Evolutionary conservation across 768 basidiomycete species (phyloP), one percentile per base, ranked within the genome.

Genomic region (Agrocybe chaxingu): DNA sequence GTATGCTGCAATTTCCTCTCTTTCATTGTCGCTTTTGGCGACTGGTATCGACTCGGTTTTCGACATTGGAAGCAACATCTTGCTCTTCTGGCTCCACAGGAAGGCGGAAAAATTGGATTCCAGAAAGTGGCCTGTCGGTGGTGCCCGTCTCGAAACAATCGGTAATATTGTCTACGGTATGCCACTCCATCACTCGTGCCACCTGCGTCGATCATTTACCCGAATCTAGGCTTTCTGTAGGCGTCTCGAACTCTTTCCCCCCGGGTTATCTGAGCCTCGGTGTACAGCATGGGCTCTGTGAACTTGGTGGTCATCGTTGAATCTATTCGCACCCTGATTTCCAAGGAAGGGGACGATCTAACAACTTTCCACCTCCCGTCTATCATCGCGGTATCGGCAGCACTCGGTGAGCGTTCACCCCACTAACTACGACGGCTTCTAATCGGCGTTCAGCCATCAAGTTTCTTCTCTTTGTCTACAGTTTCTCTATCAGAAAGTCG

Each of bases 271-370:
- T 36, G 19, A 40, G n/a, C 10, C n/a, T n/a, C n/a, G 43, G 53
- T 19, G 37, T 54, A 37, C 52, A 92, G 92, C 42, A 98, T 97
- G 94, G 82, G 81, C 49, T 82, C 89, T 3, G 94, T 96, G 57
- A 98, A 96, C 69, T 69, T 98, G 31, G 85, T 97, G 47, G 81
- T 98, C 55, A 81, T 94, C 44, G 93, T 97, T 40, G 91, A 96
- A 68, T 90, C 93, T 8, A 73, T 84, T 32, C 84, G 85, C 42
- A 75, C 80, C n/a, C 70, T 98, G 33, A 69, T 86, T 43, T 74
- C 80, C 1, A 83, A 84, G 47, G 66, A 70, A 16, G 68, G 70
- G 36, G 76, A 72, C 19, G 74, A 81, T 2, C 71, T 80, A 12
- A 78, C 81, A 37, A 61, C 75, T 3, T 85, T 98, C 54, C 85